Evolutionary conservation across 1,284 basidiomycete species (phyloP).

Genomic region (Ganoderma sinense): DNA sequence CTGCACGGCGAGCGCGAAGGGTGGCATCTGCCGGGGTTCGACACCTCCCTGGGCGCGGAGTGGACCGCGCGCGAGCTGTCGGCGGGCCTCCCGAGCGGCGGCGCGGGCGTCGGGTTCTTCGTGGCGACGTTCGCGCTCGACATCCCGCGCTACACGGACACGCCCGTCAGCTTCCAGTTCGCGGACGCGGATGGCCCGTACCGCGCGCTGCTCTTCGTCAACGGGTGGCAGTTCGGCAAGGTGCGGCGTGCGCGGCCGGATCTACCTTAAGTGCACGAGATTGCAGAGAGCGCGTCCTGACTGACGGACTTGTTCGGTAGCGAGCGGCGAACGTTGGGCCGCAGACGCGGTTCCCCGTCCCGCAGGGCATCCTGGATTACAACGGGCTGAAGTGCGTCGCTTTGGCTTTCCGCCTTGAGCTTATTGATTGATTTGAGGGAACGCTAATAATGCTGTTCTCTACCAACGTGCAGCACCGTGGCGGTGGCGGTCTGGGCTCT

Average conservation of each 20-base stretch:
- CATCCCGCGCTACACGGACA: conserved; percentile 65
- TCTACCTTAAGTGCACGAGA: too few species aligned
- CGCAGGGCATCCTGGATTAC: conserved; percentile 77
- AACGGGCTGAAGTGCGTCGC: conserved; percentile 69
- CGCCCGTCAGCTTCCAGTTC: conserved; percentile 74
- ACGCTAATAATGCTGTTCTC: too few species aligned
- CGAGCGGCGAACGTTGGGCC: conserved; percentile 50
- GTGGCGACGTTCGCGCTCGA: conserved; percentile 73
- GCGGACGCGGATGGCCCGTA: conserved; percentile 56
- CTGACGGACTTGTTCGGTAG: neutral
- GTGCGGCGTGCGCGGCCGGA: conserved; percentile 44
- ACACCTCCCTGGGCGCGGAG: conserved; percentile 53
- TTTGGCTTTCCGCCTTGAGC: too few species aligned
- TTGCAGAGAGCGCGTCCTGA: conserved; percentile 26
- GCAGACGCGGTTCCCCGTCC: conserved; percentile 80
- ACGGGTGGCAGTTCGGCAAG: conserved; percentile 91
- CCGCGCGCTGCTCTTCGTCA: conserved; percentile 77
- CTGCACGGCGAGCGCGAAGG: conserved; percentile 79
- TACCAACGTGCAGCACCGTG: conserved; percentile 69
- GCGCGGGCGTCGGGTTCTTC: conserved; percentile 83
- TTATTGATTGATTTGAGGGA: too few species aligned
- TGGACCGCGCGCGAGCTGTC: conserved; percentile 66
- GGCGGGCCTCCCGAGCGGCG: conserved; percentile 59
- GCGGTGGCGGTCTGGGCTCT: conserved; percentile 77
- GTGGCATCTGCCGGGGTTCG: conserved; percentile 84